Conservation (phyloP, 768 basidiomycete genomes). For the Trametes gibbosa region DNA sequence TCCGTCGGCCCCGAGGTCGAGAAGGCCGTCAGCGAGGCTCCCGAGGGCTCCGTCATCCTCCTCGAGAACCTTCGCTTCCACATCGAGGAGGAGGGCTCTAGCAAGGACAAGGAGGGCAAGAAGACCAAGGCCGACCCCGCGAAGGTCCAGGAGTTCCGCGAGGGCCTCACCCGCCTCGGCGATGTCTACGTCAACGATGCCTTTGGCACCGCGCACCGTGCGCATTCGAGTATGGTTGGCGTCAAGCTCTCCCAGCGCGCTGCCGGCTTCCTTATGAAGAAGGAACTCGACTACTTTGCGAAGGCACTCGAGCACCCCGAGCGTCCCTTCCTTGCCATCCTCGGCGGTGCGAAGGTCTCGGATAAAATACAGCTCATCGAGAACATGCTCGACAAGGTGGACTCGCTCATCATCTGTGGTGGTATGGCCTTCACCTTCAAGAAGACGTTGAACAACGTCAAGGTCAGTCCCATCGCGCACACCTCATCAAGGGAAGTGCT, state of each 20-base stretch:
- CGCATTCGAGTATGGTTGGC: conserved; percentile 98
- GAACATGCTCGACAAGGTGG: conserved; percentile 98
- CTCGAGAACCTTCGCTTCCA: conserved; percentile 99
- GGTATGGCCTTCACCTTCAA: conserved; percentile 99
- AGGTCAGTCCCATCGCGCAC: conserved; percentile 41
- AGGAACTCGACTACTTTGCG: conserved; percentile 98
- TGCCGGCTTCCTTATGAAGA: conserved; percentile 95
- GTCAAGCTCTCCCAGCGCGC: conserved; percentile 90
- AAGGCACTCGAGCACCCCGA: conserved; percentile 96
- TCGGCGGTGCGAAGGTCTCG: conserved; percentile 97
- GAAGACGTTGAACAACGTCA: conserved; percentile 80
- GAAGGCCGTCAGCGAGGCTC: conserved; percentile 64
- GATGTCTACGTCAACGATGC: conserved; percentile 99
- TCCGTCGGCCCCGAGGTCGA: conserved; percentile 88
- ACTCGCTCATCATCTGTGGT: conserved; percentile 94
- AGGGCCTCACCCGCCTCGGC: conserved; percentile 85
- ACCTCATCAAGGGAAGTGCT: background rate
- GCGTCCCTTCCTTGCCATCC: conserved; percentile 94
- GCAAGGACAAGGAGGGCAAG: conserved; percentile 89
- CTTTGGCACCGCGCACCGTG: conserved; percentile 97
- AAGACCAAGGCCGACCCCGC: conserved; percentile 92
- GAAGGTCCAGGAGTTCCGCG: conserved; percentile 79
- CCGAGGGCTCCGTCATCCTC: conserved; percentile 73
- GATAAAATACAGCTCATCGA: conserved; percentile 99
- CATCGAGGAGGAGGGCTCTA: conserved; percentile 94